A percentile compares a stretch with the other conserved stretches of the same genome.
phyloP scores from a whole-genome alignment of 192 early-diverging fungal species.

The Linnemannia hyalina region DNA sequence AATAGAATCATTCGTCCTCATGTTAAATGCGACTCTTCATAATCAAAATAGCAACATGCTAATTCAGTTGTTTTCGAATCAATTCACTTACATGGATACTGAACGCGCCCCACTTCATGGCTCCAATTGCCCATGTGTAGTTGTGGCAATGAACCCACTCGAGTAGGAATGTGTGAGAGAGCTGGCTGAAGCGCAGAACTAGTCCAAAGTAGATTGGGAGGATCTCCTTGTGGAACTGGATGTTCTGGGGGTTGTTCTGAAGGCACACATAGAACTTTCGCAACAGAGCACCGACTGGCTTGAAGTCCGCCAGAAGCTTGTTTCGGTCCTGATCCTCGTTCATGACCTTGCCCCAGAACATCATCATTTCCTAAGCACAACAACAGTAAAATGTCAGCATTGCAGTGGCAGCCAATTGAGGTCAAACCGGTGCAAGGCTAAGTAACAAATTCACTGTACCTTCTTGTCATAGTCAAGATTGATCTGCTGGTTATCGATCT shows the following conservation, averaged over 20 bases:
- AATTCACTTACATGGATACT: conserved; percentile 31
- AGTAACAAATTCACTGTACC: background rate
- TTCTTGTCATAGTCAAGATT: conserved; percentile 47
- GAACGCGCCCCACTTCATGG: conserved; percentile 57
- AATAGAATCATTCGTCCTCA: background rate
- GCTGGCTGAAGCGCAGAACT: conserved; percentile 26
- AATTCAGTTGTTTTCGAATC: no score
- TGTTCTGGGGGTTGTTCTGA: conserved; percentile 31
- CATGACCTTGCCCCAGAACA: conserved; percentile 47
- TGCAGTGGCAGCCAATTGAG: background rate
- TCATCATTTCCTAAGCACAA: conserved; percentile 37
- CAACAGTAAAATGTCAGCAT: background rate
- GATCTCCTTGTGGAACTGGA: conserved; percentile 44
- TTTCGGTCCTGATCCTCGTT: conserved; percentile 26
- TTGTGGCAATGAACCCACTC: conserved; percentile 50
- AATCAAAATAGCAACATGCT: background rate
- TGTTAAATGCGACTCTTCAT: background rate
- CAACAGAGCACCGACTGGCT: conserved; percentile 9
- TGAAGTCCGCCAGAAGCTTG: conserved; percentile 13
- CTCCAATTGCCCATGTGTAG: conserved; percentile 46
- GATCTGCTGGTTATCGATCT: conserved; percentile 38
- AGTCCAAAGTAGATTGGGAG: conserved; percentile 55
- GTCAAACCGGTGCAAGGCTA: background rate
- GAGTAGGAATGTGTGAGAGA: conserved; percentile 2
- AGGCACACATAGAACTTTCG: conserved; percentile 45